Evolutionary conservation across 2,329 filamentous ascomycete genomes (phyloP), one percentile per base, ranked within the genome.

Genomic region (Colletotrichum sublineola): DNA sequence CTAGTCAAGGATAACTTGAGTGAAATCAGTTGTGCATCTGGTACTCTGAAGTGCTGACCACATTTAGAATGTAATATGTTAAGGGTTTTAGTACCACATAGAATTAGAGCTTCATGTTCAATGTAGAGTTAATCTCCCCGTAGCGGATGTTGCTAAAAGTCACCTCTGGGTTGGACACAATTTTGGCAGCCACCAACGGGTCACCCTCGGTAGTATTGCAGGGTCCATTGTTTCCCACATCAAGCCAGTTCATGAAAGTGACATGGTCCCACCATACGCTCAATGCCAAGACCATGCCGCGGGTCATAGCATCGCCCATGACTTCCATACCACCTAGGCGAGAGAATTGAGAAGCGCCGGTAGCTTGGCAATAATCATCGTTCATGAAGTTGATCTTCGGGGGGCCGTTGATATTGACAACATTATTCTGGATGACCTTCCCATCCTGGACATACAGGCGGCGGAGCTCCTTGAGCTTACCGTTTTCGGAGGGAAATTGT

Each of bases 221-320:
- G 36, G 88, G 88, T 0, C 89, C 89, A 4, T 85, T 79, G 46
- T 79, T 81, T 8, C 84, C 81, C 63, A 82, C 80, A 75, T 90
- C 88, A 12, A 90, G 82, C 88, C 88, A 90, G 55, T 85, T 83
- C 88, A 90, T 90, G 73, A 84, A 86, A 55, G 83, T 83, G 15
- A 82, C 77, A 15, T 84, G 81, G 72, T 89, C 87, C 80, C 87
- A 87, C 88, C 88, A 90, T 73, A 90, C 84, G 77, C 83, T 84
- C 74, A 90, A 83, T 15, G 84, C 82, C 36, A 89, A 80, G 2
- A 88, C 87, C 87, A 88, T 88, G 58, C 85, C 86, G 18, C 86
- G 81, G 31, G 76, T 79, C 67, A 88, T 77, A 0, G 86, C 81
- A 31, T 83, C 77, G 0, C 84, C 84, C 80, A 86, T 84, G 9